Base-by-base conservation (phyloP, 495 filamentous ascomycete species). In the Cairneyella variabilis region DNA sequence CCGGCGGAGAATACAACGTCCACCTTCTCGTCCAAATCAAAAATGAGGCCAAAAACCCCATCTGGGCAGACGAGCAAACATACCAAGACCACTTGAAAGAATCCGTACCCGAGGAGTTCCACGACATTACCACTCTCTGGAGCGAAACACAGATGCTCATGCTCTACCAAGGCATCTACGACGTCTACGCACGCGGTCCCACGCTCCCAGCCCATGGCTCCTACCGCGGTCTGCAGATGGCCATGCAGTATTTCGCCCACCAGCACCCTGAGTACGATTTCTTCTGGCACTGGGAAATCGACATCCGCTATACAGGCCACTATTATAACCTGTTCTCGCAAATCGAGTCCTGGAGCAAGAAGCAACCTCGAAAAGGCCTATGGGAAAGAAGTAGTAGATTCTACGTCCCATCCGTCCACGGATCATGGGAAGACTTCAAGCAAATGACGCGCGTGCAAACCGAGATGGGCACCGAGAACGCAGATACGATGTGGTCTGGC, bases 201-300 rank as follows among this genome's bases (percentile, higher is more conserved):
- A 67, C 71, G 4, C 73, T 96, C 2, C 89, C 92, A 1, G 82
- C 96, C 0, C 87, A 96, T 66, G 93, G 92, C 3, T 89, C 89
- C 0, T 97, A 97, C 69, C 87, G 93, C 36, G 88, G 86, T 53
- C 83, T 89, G 21, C 90, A 89, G 64, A 92, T 97, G 89, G 89
- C 92, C 9, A 82, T 97, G 73, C 93, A 97, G 63, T 85, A 88
- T 66, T 98, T 96, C 62, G 86, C 92, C 14, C 82, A 89, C 58
- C 79, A 83, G 36, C 93, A 98, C 66, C 88, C 89, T 0, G 91
- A 97, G 64, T 98, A 93, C 64, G 95, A 97, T 52, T 89, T 84
- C 69, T 88, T 92, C 69, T 98, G 93, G 93, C 91, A 98, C 62
- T 97, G 91, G 91, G 93, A 98, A 69, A 95, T 97, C 86, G 93